These are phyloP conservation scores for Boletus sensibilis DNA, from an alignment of 768 basidiomycete species.

Conservation along the genomic window DNA sequence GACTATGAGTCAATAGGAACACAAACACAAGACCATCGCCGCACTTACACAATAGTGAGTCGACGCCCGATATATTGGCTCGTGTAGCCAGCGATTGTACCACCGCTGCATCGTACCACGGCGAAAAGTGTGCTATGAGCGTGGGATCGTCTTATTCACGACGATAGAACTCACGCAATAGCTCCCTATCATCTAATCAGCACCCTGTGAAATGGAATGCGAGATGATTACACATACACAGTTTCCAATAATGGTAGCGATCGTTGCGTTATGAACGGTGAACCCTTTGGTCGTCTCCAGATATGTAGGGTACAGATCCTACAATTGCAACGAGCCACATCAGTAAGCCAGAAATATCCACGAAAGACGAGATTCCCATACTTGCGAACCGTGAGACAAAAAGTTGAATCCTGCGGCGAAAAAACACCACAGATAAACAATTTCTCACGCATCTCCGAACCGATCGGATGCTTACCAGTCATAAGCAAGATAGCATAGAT, in stretches of 20 bases:
- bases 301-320: conserved; percentile 81
- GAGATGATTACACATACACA: conserved; percentile 41
- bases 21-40: not conserved
- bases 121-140: not conserved
- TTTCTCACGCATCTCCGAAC: not conserved
- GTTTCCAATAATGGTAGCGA: conserved; percentile 82
- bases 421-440: not conserved
- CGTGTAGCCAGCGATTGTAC: conserved; percentile 62
- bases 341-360: not conserved
- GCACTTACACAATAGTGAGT: conserved; percentile 58
- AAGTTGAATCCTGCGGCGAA: conserved; percentile 62
- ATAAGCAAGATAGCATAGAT: conserved; percentile 84
- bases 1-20: not conserved
- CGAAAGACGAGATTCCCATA: conserved; percentile 18
- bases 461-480: conserved; percentile 41
- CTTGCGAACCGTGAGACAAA: conserved; percentile 71
- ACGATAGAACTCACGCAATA: conserved; percentile 37
- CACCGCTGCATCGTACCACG: conserved; percentile 44
- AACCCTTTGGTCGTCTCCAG: conserved; percentile 63
- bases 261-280: conserved; percentile 53
- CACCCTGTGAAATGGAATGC: not conserved
- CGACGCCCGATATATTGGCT: conserved; percentile 82
- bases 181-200: conserved; percentile 37
- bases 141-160: conserved; percentile 7
- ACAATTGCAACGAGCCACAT: not conserved